These are phyloP conservation scores for Tolypocladium ophioglossoides DNA, from an alignment of 2,329 filamentous ascomycete species.

Conservation along the genomic window DNA sequence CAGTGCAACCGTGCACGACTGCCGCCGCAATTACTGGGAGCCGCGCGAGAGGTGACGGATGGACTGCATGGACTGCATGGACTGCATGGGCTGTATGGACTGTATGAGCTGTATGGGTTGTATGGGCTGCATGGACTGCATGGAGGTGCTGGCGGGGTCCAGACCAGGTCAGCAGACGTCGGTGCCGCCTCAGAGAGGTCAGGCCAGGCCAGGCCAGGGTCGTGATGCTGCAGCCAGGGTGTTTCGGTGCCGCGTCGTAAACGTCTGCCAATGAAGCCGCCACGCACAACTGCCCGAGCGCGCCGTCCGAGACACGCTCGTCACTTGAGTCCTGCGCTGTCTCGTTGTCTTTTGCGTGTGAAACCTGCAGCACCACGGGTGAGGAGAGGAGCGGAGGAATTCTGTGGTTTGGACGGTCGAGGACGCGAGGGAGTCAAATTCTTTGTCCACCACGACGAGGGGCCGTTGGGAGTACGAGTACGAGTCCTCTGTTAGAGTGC, in stretches of 20 bases:
- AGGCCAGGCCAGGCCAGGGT: too few species aligned
- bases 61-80: too few species aligned
- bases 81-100: too few species aligned
- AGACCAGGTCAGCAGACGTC: background rate
- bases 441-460: too few species aligned
- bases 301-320: background rate
- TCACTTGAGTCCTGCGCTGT: background rate
- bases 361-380: too few species aligned
- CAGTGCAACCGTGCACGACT: background rate
- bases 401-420: too few species aligned
- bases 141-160: background rate
- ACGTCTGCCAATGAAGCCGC: background rate
- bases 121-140: background rate
- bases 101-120: too few species aligned
- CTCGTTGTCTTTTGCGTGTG: background rate
- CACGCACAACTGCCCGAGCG: background rate
- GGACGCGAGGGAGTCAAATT: too few species aligned
- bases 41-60: background rate
- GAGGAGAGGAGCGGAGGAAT: too few species aligned
- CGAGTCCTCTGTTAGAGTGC: too few species aligned
- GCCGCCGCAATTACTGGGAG: background rate
- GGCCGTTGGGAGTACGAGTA: too few species aligned
- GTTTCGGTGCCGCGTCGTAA: background rate
- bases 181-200: background rate
- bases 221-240: background rate